Percentiles rank a stretch among this genome's conserved stretches.
These are phyloP conservation scores for Mycena leptocephala DNA, from an alignment of 768 basidiomycete genomes.

Conservation along the genomic window DNA sequence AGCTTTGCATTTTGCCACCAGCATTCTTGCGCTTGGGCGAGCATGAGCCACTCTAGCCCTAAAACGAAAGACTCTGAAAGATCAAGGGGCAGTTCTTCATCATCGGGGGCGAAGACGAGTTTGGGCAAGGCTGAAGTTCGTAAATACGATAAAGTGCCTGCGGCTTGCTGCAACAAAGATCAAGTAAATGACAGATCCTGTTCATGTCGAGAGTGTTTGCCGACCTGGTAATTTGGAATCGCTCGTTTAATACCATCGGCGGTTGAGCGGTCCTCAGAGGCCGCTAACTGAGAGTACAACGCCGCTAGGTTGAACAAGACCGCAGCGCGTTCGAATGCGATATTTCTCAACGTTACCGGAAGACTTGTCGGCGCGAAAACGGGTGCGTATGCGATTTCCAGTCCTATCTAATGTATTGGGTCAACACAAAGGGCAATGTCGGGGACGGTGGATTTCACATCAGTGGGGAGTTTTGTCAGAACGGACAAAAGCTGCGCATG, in stretches of 20 bases:
- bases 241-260: constrained; percentile 91
- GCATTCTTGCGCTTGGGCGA: constrained; percentile 97
- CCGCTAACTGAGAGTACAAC: constrained; percentile 87
- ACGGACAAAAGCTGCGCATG: constrained; percentile 92
- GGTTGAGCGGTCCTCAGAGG: constrained; percentile 76
- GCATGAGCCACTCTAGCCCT: constrained; percentile 82
- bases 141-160: constrained; percentile 81
- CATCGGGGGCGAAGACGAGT: constrained; percentile 62
- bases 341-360: constrained; percentile 77
- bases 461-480: constrained; percentile 86
- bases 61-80: constrained; percentile 74
- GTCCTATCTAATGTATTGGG: constrained; percentile 69
- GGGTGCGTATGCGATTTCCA: constrained; percentile 83
- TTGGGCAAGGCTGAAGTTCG: constrained; percentile 68
- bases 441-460: constrained; percentile 61
- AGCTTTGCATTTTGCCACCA: constrained; percentile 94
- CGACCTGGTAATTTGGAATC: constrained; percentile 78
- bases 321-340: constrained; percentile 87
- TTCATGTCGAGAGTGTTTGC: not conserved
- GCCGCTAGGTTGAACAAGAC: constrained; percentile 91
- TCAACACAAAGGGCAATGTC: constrained; percentile 9
- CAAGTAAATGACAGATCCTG: not conserved
- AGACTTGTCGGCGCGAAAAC: constrained; percentile 73
- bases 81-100: constrained; percentile 76
- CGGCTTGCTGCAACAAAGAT: constrained; percentile 67